phyloP scores from a whole-genome alignment of 73 alveolate genomes.

The Paramecium sexaurelia region DNA sequence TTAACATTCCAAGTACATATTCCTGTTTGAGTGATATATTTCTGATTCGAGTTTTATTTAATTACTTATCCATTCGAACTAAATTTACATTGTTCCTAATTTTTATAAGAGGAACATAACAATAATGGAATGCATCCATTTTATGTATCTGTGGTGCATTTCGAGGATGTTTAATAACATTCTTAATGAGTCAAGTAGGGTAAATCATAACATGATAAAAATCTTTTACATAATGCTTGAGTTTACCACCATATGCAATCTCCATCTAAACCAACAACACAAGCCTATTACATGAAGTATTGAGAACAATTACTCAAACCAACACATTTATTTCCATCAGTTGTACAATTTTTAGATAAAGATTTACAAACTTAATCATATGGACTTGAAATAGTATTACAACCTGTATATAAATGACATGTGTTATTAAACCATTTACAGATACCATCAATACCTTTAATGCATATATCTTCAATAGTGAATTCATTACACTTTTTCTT shows the following conservation, averaged over 20 bases:
- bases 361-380: slow-evolving; percentile 12
- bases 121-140: slow-evolving; percentile 17
- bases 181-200: neutral
- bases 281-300: neutral
- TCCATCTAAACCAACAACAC: slow-evolving; percentile 41
- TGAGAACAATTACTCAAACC: neutral
- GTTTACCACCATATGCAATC: slow-evolving; percentile 13
- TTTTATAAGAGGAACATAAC: neutral
- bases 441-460: slow-evolving; percentile 12
- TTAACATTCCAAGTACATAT: neutral
- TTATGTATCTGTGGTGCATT: neutral
- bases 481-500: neutral
- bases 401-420: neutral
- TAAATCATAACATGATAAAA: neutral
- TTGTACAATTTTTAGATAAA: slow-evolving; percentile 11
- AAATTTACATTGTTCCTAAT: neutral
- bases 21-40: neutral
- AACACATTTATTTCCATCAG: slow-evolving; percentile 38
- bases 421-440: neutral
- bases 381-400: neutral
- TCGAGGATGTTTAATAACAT: neutral
- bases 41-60: neutral
- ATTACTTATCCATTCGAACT: neutral
- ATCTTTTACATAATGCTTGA: neutral
- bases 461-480: neutral